Evolutionary conservation across 2,329 filamentous ascomycete species (phyloP), one percentile per base, ranked within the genome.

Genomic region (Dothiorella sarmentorum): DNA sequence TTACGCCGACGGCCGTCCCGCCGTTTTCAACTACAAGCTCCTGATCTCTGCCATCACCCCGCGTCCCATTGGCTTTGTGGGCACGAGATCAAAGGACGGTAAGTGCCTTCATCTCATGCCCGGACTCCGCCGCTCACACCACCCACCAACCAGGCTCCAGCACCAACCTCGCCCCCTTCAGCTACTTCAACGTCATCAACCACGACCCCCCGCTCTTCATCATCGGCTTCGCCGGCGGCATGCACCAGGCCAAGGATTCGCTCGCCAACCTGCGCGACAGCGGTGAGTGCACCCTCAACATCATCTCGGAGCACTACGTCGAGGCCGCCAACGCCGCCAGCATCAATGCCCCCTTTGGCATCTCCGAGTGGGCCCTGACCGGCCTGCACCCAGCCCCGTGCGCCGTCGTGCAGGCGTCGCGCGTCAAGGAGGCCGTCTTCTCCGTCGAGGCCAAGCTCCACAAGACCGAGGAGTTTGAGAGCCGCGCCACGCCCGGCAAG

Each of bases 181-280:
- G 84, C 68, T 97, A 94, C 77, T 91, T 91, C 71, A 88, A 91
- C 71, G 74, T 96, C 62, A 80, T 96, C 64, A 85, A 85, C 72
- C 89, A 94, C 71, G 92, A 97, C 70, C 93, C 92, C 4, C 92
- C 92, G 0, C 78, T 95, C 42, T 95, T 97, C 72, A 82, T 84
- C 7, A 76, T 87, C 5, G 84, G 85, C 0, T 84, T 85, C 60
- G 76, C 80, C 0, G 83, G 82, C 1, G 80, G 81, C 1, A 75
- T 80, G 57, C 77, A 81, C 20, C 73, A 76, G 3, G 84, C 87
- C 18, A 97, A 96, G 73, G 92, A 97, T 72, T 86, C 88, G 35
- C 77, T 96, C 56, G 80, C 79, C 66, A 95, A 96, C 70, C 76
- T 97, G 59, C 67, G 81, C 7, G 88, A 88, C 35, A 85, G 82